phyloP scores from a whole-genome alignment of 352 stramenopile genomes.

The Phytopythium cucurbitacearum region DNA sequence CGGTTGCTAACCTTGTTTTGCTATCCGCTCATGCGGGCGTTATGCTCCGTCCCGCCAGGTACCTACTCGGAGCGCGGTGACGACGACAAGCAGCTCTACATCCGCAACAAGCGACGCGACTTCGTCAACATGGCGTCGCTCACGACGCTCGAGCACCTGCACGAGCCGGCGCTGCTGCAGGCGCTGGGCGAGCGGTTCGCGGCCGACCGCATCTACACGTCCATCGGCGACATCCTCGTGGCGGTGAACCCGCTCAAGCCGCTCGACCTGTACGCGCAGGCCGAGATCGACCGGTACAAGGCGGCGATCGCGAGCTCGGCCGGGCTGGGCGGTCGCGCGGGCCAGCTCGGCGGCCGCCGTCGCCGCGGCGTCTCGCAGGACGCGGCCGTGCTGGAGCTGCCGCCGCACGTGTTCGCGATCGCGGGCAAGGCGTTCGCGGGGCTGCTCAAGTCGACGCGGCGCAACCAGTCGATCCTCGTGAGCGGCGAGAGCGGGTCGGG shows the following conservation, averaged over 20 bases:
- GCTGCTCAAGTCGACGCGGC: slow-evolving; percentile 45
- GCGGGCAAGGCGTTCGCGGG: slow-evolving; percentile 81
- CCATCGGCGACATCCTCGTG: slow-evolving; percentile 82
- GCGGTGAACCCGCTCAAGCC: slow-evolving; percentile 82
- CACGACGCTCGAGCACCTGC: slow-evolving; percentile 75
- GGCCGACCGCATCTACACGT: slow-evolving; percentile 83
- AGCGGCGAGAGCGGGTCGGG: slow-evolving; percentile 91
- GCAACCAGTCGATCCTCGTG: slow-evolving; percentile 92
- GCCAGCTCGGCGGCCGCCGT: neutral
- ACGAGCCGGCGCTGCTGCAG: slow-evolving; percentile 80
- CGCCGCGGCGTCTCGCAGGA: slow-evolving; percentile 8
- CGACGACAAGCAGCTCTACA: slow-evolving; percentile 39
- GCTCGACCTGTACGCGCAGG: slow-evolving; percentile 58
- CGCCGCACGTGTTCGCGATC: slow-evolving; percentile 91
- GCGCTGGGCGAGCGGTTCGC: slow-evolving; percentile 73
- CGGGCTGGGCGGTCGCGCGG: slow-evolving; percentile 4
- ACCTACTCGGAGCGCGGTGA: slow-evolving; percentile 25
- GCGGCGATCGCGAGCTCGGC: slow-evolving; percentile 26
- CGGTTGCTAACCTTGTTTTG: slow-evolving; percentile 9
- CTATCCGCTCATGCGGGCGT: neutral
- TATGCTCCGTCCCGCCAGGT: slow-evolving; percentile 12
- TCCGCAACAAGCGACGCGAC: slow-evolving; percentile 61
- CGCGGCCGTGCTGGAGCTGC: slow-evolving; percentile 9
- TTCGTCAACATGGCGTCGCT: slow-evolving; percentile 59
- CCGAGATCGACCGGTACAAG: slow-evolving; percentile 68